Evolutionary conservation across 176 grass and related monocot species (phyloP), one percentile per base, ranked within the genome.

Genomic region (Zizania latifolia): DNA sequence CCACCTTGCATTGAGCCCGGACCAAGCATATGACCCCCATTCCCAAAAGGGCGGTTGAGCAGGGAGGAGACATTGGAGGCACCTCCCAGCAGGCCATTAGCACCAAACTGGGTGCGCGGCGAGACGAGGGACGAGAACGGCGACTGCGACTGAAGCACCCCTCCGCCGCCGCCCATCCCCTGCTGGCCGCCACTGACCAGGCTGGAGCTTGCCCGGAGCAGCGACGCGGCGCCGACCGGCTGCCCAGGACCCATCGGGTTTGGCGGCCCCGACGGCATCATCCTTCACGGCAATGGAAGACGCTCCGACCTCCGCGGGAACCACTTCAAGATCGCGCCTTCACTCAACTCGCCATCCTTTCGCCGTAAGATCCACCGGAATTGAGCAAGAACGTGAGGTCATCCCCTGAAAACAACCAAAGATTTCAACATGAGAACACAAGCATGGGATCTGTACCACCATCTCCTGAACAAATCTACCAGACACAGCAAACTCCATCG

Each of bases 51-150:
- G 22, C 89, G 65, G 77, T 90, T 95, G 16, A 99, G 82, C 66
- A 97, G 87, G 16, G 92, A 65, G 2, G 96, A 82, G 23, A 85
- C 82, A 74, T 84, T 99, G 3, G 95, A 86, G 27, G 84, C 77
- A 7, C 84, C 93, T 26, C 86, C 95, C 10, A 94, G 84, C 63
- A 99, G 78, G 11, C 89, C 84, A 67, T 82, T 88, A 31, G 83
- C 77, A 5, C 89, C 82, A 44, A 88, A 94, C 82, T 94, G 91
- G 9, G 85, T 86, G 26, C 89, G 89, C 4, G 77, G 89, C 13
- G 92, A 88, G 45, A 99, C 87, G 0, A 95, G 88, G 2, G 96
- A 99, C 6, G 87, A 82, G 77, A 95, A 92, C 8, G 96, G 86
- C 34, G 92, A 80, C 77, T 92, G 95, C 3, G 86, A 67, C 6